phyloP scores from a whole-genome alignment of 2,329 filamentous ascomycete genomes.

The Escovopsis sp. region DNA sequence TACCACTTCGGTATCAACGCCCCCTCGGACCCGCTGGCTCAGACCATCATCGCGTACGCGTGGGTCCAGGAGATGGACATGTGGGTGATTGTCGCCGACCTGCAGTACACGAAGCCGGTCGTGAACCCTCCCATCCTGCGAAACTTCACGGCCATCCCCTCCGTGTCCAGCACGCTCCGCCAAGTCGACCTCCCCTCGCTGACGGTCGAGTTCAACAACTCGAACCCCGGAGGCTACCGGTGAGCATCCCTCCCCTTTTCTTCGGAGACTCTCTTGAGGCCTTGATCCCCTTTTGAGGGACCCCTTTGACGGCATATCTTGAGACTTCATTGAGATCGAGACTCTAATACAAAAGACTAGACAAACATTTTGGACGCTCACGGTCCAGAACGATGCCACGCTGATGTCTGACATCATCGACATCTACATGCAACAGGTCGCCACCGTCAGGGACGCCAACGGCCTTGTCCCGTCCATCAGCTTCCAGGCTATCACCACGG shows the following conservation, averaged over 20 bases:
- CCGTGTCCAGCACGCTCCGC: slow-evolving; percentile 8
- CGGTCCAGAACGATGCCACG: slow-evolving; percentile 6
- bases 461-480: slow-evolving; percentile 15
- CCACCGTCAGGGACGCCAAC: slow-evolving; percentile 8
- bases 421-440: slow-evolving; percentile 11
- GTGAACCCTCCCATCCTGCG: slow-evolving; percentile 8
- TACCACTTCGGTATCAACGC: slow-evolving; percentile 9
- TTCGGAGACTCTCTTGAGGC: too few relatives aligned
- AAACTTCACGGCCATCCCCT: slow-evolving; percentile 10
- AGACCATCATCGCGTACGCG: slow-evolving; percentile 11
- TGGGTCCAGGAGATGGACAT: slow-evolving; percentile 7
- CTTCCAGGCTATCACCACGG: slow-evolving; percentile 27
- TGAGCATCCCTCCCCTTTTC: too few relatives aligned
- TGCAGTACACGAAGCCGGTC: slow-evolving; percentile 9
- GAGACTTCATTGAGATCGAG: background rate
- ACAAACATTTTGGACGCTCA: slow-evolving; percentile 12
- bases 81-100: slow-evolving; percentile 9
- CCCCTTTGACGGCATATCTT: too few relatives aligned
- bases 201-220: slow-evolving; percentile 10
- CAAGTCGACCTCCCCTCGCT: slow-evolving; percentile 8
- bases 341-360: background rate
- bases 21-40: slow-evolving; percentile 10
- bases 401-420: slow-evolving; percentile 11
- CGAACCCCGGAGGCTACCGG: slow-evolving; percentile 12
- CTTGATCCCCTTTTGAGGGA: too few relatives aligned